These are phyloP conservation scores for Agaricus sinodeliciosus DNA, from an alignment of 768 basidiomycete species.

Conservation along the genomic window DNA sequence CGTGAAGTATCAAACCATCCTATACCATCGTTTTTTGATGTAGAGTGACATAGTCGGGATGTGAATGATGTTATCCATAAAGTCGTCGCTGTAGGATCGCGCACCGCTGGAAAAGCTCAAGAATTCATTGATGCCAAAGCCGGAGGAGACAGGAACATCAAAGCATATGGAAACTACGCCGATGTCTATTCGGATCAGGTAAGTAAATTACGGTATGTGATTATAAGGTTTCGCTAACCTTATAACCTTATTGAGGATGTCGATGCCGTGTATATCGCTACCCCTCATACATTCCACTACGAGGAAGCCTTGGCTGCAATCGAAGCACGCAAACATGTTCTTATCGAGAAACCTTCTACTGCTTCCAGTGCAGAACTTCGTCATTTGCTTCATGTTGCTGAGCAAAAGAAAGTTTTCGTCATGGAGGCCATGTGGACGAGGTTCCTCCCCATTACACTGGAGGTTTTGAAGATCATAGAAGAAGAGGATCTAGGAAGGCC, in stretches of 20 bases:
- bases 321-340: conserved; percentile 74
- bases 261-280: conserved; percentile 68
- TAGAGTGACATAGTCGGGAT: conserved; percentile 39
- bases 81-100: conserved; percentile 72
- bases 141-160: conserved; percentile 45
- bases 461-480: conserved; percentile 58
- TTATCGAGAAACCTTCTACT: conserved; percentile 88
- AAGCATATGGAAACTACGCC: conserved; percentile 67
- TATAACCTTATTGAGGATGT: conserved; percentile 43
- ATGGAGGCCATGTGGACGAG: conserved; percentile 93
- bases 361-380: conserved; percentile 68
- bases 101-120: conserved; percentile 59
- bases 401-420: conserved; percentile 75
- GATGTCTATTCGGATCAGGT: conserved; percentile 70
- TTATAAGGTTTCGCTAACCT: not conserved
- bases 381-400: conserved; percentile 67
- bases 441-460: conserved; percentile 64
- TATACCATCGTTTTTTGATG: not conserved
- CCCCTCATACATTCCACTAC: conserved; percentile 84
- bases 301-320: conserved; percentile 70
- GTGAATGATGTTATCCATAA: conserved; percentile 63
- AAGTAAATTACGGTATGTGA: conserved; percentile 9
- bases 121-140: conserved; percentile 56
- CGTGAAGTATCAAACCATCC: conserved; percentile 25
- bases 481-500: conserved; percentile 61